A percentile compares a stretch with the other conserved stretches of the same genome.
Conservation (phyloP, 345 rosid genomes). For the Moricandia moricandioides region DNA sequence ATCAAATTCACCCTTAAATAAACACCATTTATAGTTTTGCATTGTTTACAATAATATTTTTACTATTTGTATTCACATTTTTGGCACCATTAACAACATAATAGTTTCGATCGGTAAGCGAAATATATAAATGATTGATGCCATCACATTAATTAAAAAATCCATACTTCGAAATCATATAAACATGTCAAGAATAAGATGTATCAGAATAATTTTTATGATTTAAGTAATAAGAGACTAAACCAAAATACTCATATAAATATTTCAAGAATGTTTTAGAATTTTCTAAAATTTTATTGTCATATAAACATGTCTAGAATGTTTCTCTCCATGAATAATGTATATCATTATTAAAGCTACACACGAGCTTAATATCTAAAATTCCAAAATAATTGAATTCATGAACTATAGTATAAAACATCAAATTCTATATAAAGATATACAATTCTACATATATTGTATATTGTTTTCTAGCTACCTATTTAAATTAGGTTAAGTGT, state of each 20-base stretch:
- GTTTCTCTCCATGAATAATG: background rate
- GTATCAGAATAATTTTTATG: background rate
- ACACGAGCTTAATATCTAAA: no score
- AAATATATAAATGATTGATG: background rate
- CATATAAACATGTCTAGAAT: background rate
- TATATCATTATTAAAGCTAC: no score
- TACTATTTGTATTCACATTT: background rate
- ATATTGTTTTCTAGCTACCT: no score
- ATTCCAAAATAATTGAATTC: no score
- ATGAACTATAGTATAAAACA: background rate
- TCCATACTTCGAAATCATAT: background rate
- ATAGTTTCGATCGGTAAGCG: background rate
- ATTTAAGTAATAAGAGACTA: background rate
- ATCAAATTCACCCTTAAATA: no score
- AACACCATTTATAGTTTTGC: no score
- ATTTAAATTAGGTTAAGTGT: no score
- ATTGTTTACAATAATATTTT: no score
- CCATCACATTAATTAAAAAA: background rate
- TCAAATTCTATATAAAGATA: background rate
- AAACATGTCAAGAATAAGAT: background rate
- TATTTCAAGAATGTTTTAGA: background rate
- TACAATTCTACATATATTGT: no score
- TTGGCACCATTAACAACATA: background rate
- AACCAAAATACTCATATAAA: background rate
- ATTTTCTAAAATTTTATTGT: background rate